Base-by-base conservation (phyloP, 495 filamentous ascomycete species). In the Poronia punctata region DNA sequence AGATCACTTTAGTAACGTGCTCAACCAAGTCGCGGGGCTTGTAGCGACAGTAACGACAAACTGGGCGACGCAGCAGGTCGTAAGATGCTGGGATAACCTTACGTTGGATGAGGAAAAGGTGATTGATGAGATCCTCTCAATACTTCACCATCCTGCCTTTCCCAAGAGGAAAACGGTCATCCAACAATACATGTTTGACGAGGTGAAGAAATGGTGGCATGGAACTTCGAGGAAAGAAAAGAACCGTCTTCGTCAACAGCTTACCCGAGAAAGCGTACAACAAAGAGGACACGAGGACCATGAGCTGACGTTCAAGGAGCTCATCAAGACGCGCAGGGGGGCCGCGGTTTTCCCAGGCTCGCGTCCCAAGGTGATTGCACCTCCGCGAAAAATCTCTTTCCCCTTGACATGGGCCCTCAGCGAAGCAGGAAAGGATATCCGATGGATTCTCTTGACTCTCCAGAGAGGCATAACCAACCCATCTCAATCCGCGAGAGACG, bases 11-110 rank as follows among this genome's bases (percentile, higher is more conserved):
- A 64, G 62, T 45, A 89, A 89, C 57, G 48, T 79, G 5, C 70
- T 87, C 24, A 87, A 87, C 45, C 80, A 84, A 57, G 79, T 77
- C 4, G 83, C 82, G n/a, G 83, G 83, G 5, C 79, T 78, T 40
- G 63, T 86, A 35, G 82, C 82, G 17, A 76, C 73, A 8, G 65
- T 71, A 39, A 64, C 82, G 16, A 52, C 86, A 35, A 79, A 78
- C 38, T 86, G 79, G 75, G 70, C 74, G 9, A 80, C 86, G 23
- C 83, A 83, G 2, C 78, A 83, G 51, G 56, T 87, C 11, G 82
- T 87, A 46, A 62, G 72, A 19, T 79, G 75, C 52, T 86, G 82
- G 82, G 83, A 86, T 51, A 66, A 85, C 45, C 74, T 80, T 32
- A 53, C 66, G n/a, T 62, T 68, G 37, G 80, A 84, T 57, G 52